Conservation (phyloP, 2,329 filamentous ascomycete genomes). For the Colletotrichum godetiae region DNA sequence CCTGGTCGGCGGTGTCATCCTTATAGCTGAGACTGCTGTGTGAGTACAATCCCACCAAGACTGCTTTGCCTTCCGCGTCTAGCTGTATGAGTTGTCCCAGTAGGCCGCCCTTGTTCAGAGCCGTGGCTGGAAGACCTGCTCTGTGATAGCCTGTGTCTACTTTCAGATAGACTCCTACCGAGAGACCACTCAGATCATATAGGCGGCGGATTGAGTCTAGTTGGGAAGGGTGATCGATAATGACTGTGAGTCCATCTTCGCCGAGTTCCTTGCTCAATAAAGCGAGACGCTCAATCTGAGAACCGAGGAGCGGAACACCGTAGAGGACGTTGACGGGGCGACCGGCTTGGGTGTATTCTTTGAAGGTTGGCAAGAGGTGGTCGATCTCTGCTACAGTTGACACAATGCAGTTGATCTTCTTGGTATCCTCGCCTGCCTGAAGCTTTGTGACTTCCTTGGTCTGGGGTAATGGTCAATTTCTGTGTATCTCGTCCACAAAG, state of each 20-base stretch:
- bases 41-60: conserved; percentile 44
- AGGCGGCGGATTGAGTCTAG: conserved; percentile 47
- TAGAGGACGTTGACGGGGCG: conserved; percentile 60
- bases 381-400: conserved; percentile 72
- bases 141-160: conserved; percentile 74
- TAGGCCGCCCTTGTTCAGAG: conserved; percentile 51
- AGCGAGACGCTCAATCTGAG: conserved; percentile 62
- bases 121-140: conserved; percentile 63
- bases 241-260: conserved; percentile 58
- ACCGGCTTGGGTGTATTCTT: conserved; percentile 9
- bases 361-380: conserved; percentile 59
- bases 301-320: conserved; percentile 68
- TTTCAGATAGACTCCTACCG: conserved; percentile 64
- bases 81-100: conserved; percentile 47
- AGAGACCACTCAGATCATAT: conserved; percentile 42
- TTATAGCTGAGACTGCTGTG: conserved; percentile 48
- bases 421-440: conserved; percentile 59
- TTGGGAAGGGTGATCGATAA: conserved; percentile 68
- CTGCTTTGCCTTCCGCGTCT: conserved; percentile 28
- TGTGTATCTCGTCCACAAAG: too few species aligned
- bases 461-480: conserved; percentile 42
- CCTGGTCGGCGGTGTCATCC: conserved; percentile 40
- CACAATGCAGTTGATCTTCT: conserved; percentile 64
- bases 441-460: conserved; percentile 65
- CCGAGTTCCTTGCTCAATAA: conserved; percentile 57